Evolutionary conservation across 768 basidiomycete genomes (phyloP).

Genomic region (Lentinula raphanica): DNA sequence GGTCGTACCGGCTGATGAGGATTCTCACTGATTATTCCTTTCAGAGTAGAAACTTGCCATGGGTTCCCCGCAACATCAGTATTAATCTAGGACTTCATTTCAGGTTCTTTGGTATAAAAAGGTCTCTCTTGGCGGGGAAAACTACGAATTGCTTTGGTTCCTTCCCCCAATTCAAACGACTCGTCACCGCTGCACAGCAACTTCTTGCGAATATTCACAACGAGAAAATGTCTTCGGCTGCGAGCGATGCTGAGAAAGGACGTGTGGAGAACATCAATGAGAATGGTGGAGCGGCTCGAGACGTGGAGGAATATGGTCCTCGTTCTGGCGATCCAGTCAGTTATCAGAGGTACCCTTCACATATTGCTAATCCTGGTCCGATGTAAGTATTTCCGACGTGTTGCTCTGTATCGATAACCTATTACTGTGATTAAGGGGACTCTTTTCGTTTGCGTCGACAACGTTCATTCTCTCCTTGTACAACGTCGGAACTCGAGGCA

Average conservation of each 20-base stretch:
- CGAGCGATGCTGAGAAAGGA: conserved; percentile 1
- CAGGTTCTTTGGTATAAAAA: neutral
- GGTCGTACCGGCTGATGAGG: neutral
- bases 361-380: conserved; percentile 29
- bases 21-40: neutral
- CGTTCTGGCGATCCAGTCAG: conserved; percentile 3
- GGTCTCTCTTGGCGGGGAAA: neutral
- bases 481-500: conserved; percentile 48
- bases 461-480: conserved; percentile 67
- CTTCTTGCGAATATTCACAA: neutral
- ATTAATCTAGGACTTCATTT: neutral
- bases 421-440: conserved; percentile 20
- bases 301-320: conserved; percentile 9
- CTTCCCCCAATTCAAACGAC: neutral
- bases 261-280: neutral
- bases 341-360: conserved; percentile 14
- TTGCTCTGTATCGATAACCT: neutral
- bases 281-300: neutral
- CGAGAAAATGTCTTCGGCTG: neutral
- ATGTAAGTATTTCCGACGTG: conserved; percentile 17
- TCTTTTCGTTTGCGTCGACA: conserved; percentile 54
- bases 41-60: neutral
- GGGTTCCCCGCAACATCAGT: neutral
- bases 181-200: neutral
- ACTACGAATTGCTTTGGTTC: neutral